These are phyloP conservation scores for Musa beccarii DNA, from an alignment of 176 grass and related monocot genomes.

Conservation along the genomic window DNA sequence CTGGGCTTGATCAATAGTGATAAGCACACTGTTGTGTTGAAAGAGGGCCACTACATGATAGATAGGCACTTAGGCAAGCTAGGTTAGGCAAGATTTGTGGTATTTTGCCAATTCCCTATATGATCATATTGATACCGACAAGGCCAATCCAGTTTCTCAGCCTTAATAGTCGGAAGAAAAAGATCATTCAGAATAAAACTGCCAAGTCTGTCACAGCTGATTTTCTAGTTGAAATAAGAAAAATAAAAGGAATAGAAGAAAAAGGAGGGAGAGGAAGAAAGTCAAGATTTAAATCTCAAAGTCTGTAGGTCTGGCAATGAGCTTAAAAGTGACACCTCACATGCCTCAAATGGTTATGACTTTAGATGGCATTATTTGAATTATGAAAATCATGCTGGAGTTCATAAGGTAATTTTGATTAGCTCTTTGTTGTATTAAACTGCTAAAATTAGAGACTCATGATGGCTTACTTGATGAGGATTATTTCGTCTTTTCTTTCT, in stretches of 20 bases:
- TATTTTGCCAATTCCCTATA: not conserved
- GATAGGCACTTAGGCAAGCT: not conserved
- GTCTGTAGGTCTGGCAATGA: too few relatives aligned
- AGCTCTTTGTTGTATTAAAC: not conserved
- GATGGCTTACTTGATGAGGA: too few relatives aligned
- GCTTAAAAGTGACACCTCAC: too few relatives aligned
- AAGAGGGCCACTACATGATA: not conserved
- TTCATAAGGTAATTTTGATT: not conserved
- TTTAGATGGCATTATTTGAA: not conserved
- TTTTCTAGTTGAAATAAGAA: not conserved
- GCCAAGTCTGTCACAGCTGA: not conserved
- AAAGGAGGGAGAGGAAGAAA: too few relatives aligned
- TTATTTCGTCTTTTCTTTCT: not conserved
- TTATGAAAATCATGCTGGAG: not conserved
- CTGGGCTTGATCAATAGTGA: not conserved
- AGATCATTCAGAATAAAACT: not conserved
- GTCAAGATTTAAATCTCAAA: too few relatives aligned
- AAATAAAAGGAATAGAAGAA: too few relatives aligned
- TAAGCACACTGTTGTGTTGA: not conserved
- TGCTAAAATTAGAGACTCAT: not conserved
- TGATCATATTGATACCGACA: not conserved
- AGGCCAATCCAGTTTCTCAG: not conserved
- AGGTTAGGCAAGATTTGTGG: not conserved
- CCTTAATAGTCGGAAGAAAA: not conserved
- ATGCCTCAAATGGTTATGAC: too few relatives aligned